Conservation (phyloP, 176 grass and related monocot species). For the Juncus effusus region DNA sequence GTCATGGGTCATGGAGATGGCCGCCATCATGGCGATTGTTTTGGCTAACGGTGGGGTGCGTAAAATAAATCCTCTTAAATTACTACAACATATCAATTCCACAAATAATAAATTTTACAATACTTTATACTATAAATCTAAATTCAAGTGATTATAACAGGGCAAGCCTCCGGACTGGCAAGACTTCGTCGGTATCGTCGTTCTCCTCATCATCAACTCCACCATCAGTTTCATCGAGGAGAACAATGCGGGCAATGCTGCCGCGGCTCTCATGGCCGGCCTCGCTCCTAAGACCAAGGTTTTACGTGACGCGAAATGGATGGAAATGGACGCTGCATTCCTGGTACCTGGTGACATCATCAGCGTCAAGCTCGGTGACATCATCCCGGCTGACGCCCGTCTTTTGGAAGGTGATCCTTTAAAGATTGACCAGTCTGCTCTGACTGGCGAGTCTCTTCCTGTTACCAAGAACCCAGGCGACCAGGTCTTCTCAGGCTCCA, state of each 20-base stretch:
- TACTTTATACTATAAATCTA: background rate
- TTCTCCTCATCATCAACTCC: conserved; percentile 93
- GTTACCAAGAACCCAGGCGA: conserved; percentile 65
- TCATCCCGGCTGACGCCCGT: conserved; percentile 85
- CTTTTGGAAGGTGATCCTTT: conserved; percentile 79
- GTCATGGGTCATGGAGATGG: conserved; percentile 90
- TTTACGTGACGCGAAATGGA: conserved; percentile 66
- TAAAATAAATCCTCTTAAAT: background rate
- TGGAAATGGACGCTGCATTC: conserved; percentile 68
- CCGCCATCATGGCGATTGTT: conserved; percentile 86
- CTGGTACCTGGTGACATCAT: conserved; percentile 81
- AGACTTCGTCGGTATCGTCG: conserved; percentile 80
- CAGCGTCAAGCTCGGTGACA: conserved; percentile 86
- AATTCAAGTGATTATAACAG: background rate
- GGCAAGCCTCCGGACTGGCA: conserved; percentile 88
- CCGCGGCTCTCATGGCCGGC: conserved; percentile 80
- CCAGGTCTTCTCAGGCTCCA: conserved; percentile 85
- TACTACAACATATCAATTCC: background rate
- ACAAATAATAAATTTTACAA: background rate
- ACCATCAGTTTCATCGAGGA: conserved; percentile 98
- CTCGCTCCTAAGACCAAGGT: conserved; percentile 92
- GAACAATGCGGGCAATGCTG: conserved; percentile 89
- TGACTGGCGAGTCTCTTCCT: conserved; percentile 76
- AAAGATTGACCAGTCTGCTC: conserved; percentile 93
- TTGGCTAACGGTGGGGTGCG: conserved; percentile 67